phyloP scores from a whole-genome alignment of 1,284 basidiomycete genomes.

The Cutaneotrichosporon daszewskae region DNA sequence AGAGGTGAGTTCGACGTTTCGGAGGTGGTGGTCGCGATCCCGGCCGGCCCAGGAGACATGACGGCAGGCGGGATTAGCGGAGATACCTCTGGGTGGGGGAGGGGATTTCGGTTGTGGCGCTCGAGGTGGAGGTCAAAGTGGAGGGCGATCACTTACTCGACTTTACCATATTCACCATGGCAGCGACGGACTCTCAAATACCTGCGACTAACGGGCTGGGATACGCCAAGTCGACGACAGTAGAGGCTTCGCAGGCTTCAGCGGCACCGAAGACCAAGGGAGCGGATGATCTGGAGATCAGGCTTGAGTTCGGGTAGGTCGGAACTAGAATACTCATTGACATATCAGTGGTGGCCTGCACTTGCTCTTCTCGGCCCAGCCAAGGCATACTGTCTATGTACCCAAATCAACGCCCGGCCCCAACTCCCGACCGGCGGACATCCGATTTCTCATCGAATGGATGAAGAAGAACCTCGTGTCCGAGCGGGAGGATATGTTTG shows the following conservation, averaged over 20 bases:
- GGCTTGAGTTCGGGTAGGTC: conserved; percentile 20
- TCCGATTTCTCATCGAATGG: conserved; percentile 72
- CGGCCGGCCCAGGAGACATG: not conserved
- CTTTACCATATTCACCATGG: conserved; percentile 2
- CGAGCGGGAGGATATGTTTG: conserved; percentile 83
- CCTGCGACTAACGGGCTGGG: conserved; percentile 23
- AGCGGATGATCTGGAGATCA: conserved; percentile 13
- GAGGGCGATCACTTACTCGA: not conserved
- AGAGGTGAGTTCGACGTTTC: not conserved
- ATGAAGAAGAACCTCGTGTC: conserved; percentile 72
- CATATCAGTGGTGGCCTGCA: conserved; percentile 78
- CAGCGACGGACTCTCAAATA: not conserved
- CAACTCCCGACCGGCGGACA: conserved; percentile 54
- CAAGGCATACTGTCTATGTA: conserved; percentile 58
- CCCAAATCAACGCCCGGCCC: conserved; percentile 52
- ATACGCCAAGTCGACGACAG: conserved; percentile 16
- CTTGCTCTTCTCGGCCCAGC: conserved; percentile 66
- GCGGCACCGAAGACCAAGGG: not conserved
- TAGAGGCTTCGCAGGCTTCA: conserved; percentile 1
- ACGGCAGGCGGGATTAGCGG: conserved; percentile 4
- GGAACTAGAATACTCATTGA: not conserved
- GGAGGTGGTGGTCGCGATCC: not conserved
- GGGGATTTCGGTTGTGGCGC: not conserved
- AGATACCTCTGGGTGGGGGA: not conserved
- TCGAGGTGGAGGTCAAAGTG: not conserved